Base-by-base conservation (phyloP, 1,284 basidiomycete genomes). In the Malassezia obtusa region DNA sequence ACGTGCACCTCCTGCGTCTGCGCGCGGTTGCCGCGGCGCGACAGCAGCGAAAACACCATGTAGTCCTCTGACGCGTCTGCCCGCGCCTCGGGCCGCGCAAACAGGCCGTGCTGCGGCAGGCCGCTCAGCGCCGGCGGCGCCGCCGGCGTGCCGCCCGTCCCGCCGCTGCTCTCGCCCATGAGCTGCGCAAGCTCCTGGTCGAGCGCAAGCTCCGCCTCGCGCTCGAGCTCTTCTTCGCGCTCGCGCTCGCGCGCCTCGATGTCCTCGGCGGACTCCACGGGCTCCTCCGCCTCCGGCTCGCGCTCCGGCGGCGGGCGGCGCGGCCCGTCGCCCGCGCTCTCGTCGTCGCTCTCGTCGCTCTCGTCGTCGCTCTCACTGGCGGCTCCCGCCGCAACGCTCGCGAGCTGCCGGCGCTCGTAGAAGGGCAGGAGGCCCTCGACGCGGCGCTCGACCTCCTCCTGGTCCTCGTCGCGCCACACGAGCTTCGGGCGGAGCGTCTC, bases 111-210 rank as follows among this genome's bases (percentile, higher is more conserved):
- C 26, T 45, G 52, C 32, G 15, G 31, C 12, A 32, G 28, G n/a
- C n/a, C n/a, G n/a, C n/a, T n/a, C n/a, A n/a, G 38, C 22, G 19
- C 26, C 30, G 30, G 30, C 22, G 26, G 15, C 5, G 38, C 17
- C 21, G 22, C 17, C 4, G 49, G 24, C 26, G 41, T 25, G 15
- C 35, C 32, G 44, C 12, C 19, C 37, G 21, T 56, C 3, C 59
- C 85, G 19, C 88, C 82, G 64, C 33, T 10, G 43, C 31, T 35
- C 80, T 67, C 90, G 83, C 10, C 83, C 79, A 36, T 83, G 79
- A 99, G 85, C 77, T 88, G 92, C 1, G 92, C 89, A 24, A 99
- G 81, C 73, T 98, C 94, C 71, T 89, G 88, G 10, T 84, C 87
- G 68, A 99, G 96, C 39, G 92, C 92, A 6, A 84, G 86, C 44